Evolutionary conservation across 179 eudicot species (phyloP), one percentile per base, ranked within the genome.

Genomic region (Spergularia azorica): DNA sequence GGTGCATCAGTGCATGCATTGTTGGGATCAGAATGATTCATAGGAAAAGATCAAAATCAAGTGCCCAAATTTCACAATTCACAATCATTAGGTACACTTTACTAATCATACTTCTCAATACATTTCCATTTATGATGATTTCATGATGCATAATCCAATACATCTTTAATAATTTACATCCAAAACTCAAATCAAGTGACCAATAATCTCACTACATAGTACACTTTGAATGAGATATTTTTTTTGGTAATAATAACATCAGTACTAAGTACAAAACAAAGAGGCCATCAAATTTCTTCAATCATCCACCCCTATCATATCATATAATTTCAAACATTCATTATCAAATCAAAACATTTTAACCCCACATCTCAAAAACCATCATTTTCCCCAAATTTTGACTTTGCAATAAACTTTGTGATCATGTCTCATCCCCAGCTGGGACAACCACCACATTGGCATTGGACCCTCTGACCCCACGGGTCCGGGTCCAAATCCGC

Each of bases 371-470:
- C 66, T 54, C 41, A 63, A 62, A 13, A 55, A 73, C 41, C 51
- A 76, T 16, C 67, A 73, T n/a, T 13, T n/a, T 6, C 2, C 26
- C 17, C 56, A 58, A 39, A 59, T n/a, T 9, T 59, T 43, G 67
- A 73, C 57, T 56, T 5, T 55, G 2, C 50, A 20, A 26, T 15
- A 56, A 2, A 2, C 32, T 67, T 52, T 32, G 32, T 14, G 55
- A 13, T 70, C 84, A 79, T 14, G 82, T 72, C 58, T 81, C 79
- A 5, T 58, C 71, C 64, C 48, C 86, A 9, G 87, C 87, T 11
- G 92, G 96, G 50, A 89, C 97, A 75, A 88, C 94, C 56, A 87
- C 88, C 62, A 80, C 85, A 58, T 72, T 79, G 9, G 89, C 83
- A 74, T 87, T 84, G 12, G 82, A 82, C 61, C 80, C 80, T 80